Evolutionary conservation across 2,329 filamentous ascomycete species (phyloP), one percentile per base, ranked within the genome.

Genomic region (Apiospora hydei): DNA sequence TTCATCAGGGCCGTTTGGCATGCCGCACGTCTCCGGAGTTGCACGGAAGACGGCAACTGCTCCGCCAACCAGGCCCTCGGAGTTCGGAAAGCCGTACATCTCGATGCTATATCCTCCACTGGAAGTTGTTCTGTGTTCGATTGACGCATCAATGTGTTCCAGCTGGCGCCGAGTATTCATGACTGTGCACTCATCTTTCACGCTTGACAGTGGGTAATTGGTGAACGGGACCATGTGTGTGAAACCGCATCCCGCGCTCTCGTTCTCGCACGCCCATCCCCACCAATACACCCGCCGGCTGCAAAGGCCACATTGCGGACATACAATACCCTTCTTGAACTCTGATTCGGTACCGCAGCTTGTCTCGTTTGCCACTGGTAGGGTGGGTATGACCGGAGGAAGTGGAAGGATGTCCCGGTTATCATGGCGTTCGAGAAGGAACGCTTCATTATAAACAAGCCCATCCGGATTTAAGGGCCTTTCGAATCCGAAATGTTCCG

Each of bases 321-420:
- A 95, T 1, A 92, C 88, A 67, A 94, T 88, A 0, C 92, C 93
- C 69, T 84, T 84, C 77, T 89, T 91, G 71, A 87, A 89, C 11
- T 83, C 79, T 3, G 83, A 81, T 14, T 88, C 85, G 0, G 87
- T 86, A 4, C 88, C 86, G 18, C 82, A 81, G 0, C 80, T 75
- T 1, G 81, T 75, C 6, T 24, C 4, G 16, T 64, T 53, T 1
- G 38, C 13, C 38, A 3, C n/a, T 44, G 80, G 76, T 5, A 85
- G 71, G 0, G 84, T 80, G 0, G 82, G 80, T 0, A 85, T 76
- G 0, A 85, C 73, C 10, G 84, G 77, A 5, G 78, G 80, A 70
- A 84, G 13, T 80, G 75, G 26, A 57, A 82, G 44, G 75, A 79
- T 21, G 78, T 83, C 81, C 0, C 76, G 77, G 77, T 85, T 89